Base-by-base conservation (phyloP, 306 rosid species). In the Castanea sativa region DNA sequence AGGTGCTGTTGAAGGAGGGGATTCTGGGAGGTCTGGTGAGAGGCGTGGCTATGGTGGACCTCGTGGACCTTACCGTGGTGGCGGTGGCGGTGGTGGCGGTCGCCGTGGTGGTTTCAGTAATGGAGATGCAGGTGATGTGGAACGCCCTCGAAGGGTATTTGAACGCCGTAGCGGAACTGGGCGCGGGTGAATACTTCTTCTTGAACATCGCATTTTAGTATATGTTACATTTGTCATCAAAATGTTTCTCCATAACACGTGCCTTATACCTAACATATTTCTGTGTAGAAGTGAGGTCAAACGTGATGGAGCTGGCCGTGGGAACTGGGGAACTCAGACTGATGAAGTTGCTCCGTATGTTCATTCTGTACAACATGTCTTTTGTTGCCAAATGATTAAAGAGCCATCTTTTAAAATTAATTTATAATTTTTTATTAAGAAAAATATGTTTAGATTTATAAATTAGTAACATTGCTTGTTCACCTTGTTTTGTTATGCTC, bases 91-190 rank as follows among this genome's bases (percentile, higher is more conserved):
- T 57, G 94, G 94, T 11, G 91, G 97, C 1, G 97, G 95, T 60
- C 97, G 92, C 35, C 94, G 96, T 6, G 95, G 95, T 78, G 94
- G 91, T 41, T 96, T 83, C 21, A 87, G 85, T 81, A 90, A 88
- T 78, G 99, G 93, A 7, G 97, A 96, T 63, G 87, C 6, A 63
- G 90, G 84, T 71, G 98, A 93, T 59, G 99, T 84, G 2, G 98
- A 91, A 73, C 90, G 82, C 10, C 92, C 97, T 55, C 85, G 88
- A 52, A 88, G 99, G 80, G 51, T 43, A 76, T 89, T 72, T 89
- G 99, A 96, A 9, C 97, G 99, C 75, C 97, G 76, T 73, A 96
- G 98, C 77, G 99, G 99, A 76, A 90, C 97, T 82, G 98, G 99
- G 13, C 89, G 90, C 23, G 94, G 98, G 99, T 96, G 57, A 80